Evolutionary conservation across 495 filamentous ascomycete genomes (phyloP).

Genomic region (Penicillium herquei): DNA sequence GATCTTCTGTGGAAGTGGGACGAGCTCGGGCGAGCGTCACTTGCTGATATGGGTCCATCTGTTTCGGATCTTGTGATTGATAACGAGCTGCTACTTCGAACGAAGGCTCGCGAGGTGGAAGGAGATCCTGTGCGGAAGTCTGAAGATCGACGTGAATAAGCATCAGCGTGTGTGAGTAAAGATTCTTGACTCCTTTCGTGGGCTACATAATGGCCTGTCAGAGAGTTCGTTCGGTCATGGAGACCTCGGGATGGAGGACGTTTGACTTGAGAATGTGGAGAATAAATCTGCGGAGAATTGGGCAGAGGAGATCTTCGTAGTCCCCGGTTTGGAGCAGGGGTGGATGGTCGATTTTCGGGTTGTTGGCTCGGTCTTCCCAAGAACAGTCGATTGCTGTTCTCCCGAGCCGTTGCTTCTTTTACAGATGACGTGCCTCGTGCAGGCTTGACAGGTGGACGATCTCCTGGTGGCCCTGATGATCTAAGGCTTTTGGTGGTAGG

Average conservation of each 20-base stretch:
- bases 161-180: constrained; percentile 57
- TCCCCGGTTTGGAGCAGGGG: constrained; percentile 34
- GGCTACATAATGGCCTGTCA: constrained; percentile 49
- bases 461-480: constrained; percentile 6
- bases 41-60: constrained; percentile 33
- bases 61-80: constrained; percentile 49
- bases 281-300: constrained; percentile 18
- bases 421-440: constrained; percentile 20
- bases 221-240: constrained; percentile 27
- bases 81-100: constrained; percentile 47
- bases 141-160: constrained; percentile 52
- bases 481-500: constrained; percentile 16
- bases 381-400: constrained; percentile 8
- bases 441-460: constrained; percentile 13
- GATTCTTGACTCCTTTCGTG: constrained; percentile 57
- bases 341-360: constrained; percentile 12
- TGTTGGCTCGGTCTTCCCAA: constrained; percentile 13
- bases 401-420: constrained; percentile 22
- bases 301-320: constrained; percentile 42
- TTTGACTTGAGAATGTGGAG: constrained; percentile 22
- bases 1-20: constrained; percentile 31
- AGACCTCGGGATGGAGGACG: constrained; percentile 21
- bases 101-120: constrained; percentile 40
- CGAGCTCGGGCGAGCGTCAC: constrained; percentile 32
- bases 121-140: constrained; percentile 52